Evolutionary conservation across 176 grass and related monocot genomes (phyloP).

Genomic region (Ensete ventricosum): DNA sequence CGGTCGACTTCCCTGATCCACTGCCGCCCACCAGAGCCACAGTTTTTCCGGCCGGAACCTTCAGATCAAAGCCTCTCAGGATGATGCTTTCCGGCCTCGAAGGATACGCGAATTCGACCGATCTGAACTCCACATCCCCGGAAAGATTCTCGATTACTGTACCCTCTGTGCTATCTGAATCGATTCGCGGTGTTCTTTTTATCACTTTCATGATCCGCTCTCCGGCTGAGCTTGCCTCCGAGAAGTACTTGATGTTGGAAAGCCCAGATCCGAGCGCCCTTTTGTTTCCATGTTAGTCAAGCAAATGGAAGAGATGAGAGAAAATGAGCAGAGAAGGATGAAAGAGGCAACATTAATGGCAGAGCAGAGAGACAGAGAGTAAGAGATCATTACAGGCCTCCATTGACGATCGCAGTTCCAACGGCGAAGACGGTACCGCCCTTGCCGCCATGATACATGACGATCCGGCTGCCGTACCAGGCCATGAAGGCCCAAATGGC

Average conservation of each 20-base stretch:
- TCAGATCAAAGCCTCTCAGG: background rate
- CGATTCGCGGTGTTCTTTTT: background rate
- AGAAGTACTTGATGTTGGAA: slow-evolving; percentile 14
- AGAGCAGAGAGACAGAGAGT: too few relatives aligned
- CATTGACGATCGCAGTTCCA: slow-evolving; percentile 34
- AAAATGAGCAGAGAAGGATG: background rate
- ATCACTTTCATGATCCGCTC: slow-evolving; percentile 13
- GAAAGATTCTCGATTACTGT: background rate
- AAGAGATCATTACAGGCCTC: slow-evolving; percentile 28
- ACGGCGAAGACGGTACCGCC: slow-evolving; percentile 53
- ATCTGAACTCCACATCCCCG: slow-evolving; percentile 6
- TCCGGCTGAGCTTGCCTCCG: slow-evolving; percentile 11
- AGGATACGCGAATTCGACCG: background rate
- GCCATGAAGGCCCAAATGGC: slow-evolving; percentile 52
- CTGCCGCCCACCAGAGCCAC: slow-evolving; percentile 5
- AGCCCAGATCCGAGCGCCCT: slow-evolving; percentile 18
- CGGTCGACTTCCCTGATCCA: slow-evolving; percentile 6
- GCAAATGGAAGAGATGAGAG: background rate
- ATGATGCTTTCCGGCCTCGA: background rate
- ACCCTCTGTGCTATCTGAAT: background rate
- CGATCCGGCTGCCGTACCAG: slow-evolving; percentile 36
- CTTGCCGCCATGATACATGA: slow-evolving; percentile 34
- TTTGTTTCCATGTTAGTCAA: background rate
- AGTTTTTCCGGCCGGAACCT: background rate
- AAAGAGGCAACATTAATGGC: background rate